Evolutionary conservation across 2,329 filamentous ascomycete species (phyloP).

Genomic region (Berkeleyomyces rouxiae): DNA sequence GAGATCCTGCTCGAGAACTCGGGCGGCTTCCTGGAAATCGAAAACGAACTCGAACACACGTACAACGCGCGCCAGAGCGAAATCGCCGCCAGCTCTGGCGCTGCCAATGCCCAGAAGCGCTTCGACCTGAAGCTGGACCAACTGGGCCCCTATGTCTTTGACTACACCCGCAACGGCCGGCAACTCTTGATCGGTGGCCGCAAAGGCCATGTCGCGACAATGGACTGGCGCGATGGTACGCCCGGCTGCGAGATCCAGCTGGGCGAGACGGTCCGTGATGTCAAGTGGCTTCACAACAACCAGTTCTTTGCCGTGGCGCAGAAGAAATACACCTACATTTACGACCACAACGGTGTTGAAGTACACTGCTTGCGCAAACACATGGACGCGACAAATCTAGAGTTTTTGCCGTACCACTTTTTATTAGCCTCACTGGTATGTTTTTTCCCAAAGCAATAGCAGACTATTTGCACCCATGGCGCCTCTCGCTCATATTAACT

Average conservation of each 20-base stretch:
- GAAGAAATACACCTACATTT: slow-evolving; percentile 94
- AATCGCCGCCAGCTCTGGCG: slow-evolving; percentile 53
- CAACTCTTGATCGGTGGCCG: slow-evolving; percentile 72
- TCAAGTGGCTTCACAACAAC: slow-evolving; percentile 85
- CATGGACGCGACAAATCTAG: slow-evolving; percentile 79
- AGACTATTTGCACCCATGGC: too few species aligned
- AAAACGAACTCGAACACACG: slow-evolving; percentile 75
- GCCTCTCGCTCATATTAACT: background rate
- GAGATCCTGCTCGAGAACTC: slow-evolving; percentile 86
- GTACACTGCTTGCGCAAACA: slow-evolving; percentile 83
- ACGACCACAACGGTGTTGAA: slow-evolving; percentile 80
- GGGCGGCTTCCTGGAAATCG: slow-evolving; percentile 71
- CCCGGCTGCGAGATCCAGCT: slow-evolving; percentile 83
- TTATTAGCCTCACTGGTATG: slow-evolving; percentile 70
- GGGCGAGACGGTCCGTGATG: slow-evolving; percentile 76
- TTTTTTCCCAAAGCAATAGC: slow-evolving; percentile 15
- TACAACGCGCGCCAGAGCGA: slow-evolving; percentile 87
- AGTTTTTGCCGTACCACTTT: slow-evolving; percentile 94
- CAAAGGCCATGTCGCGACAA: slow-evolving; percentile 88
- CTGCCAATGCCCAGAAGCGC: slow-evolving; percentile 79
- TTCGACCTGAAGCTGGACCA: slow-evolving; percentile 75
- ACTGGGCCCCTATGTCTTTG: slow-evolving; percentile 72
- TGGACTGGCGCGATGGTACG: slow-evolving; percentile 91
- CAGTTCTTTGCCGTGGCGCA: slow-evolving; percentile 90
- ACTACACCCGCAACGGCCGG: slow-evolving; percentile 80